Evolutionary conservation across 106 monocot genomes (phyloP), one percentile per base, ranked within the genome.

Genomic region (Acorus gramineus): DNA sequence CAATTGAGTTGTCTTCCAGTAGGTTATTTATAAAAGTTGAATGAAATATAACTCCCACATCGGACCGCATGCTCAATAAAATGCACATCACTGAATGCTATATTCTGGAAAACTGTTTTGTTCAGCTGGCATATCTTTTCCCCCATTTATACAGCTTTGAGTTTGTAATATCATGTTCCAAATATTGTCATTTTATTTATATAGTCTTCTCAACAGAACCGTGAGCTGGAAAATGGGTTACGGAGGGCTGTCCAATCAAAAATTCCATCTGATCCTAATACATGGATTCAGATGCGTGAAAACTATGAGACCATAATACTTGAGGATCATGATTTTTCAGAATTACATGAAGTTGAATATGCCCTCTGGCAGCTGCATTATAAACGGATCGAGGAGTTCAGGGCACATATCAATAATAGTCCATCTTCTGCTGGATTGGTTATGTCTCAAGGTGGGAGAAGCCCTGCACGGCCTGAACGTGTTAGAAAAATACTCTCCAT

Each of bases 291-390:
- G 50, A 91, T 98, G 80, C 91, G 96, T 72, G 96, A 98, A 54
- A 98, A 91, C 56, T 87, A 81, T 74, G 96, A 98, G 72, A 69
- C 79, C 9, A 92, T 98, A 59, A 78, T 98, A 8, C 81, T 98
- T 53, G 79, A 84, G 59, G 88, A 92, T 73, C 87, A 88, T 81
- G 88, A 85, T 46, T 92, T 88, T 62, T 80, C 96, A 45, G 87
- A 91, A 62, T 76, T 85, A 14, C 76, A 88, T 51, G 96, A 83
- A 45, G 72, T 88, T 42, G 96, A 98, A 66, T 76, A 69, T 73
- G 68, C 68, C 44, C 76, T 98, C 6, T 98, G 96, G 96, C 96
- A 98, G 67, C 67, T 98, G 59, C 96, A 98, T 73, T 92, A 98
- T 57, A 80, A 71, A 45, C 82, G 79, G 74, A 98, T 98, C 72